Conservation (phyloP, 2,329 filamentous ascomycete species). For the Xylaria sp. region DNA sequence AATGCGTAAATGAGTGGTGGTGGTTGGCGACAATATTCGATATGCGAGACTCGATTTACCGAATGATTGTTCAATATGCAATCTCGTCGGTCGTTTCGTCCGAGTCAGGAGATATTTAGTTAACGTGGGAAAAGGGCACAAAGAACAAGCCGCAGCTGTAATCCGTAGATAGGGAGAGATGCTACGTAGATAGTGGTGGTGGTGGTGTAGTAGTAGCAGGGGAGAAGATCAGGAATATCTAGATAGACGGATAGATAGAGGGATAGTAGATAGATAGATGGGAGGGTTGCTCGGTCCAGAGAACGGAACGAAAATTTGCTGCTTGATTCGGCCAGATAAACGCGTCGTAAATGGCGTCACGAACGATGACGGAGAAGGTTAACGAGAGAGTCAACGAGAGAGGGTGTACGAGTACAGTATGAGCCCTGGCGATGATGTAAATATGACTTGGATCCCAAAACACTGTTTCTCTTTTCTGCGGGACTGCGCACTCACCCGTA, state of each 20-base stretch:
- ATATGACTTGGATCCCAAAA: constrained; percentile 8
- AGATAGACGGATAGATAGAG: background rate
- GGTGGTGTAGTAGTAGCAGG: background rate
- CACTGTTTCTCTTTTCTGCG: background rate
- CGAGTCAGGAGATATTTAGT: background rate
- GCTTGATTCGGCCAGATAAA: background rate
- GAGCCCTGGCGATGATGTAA: constrained; percentile 15
- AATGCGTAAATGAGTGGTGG: background rate
- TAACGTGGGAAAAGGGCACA: background rate
- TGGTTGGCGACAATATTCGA: background rate
- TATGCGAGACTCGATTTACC: background rate
- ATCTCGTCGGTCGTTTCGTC: background rate
- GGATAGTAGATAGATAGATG: too few relatives aligned
- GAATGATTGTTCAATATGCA: background rate
- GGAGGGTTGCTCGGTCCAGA: too few relatives aligned
- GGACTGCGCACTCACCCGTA: background rate
- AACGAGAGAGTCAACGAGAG: constrained; percentile 2
- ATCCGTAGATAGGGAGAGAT: background rate
- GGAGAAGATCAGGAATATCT: background rate
- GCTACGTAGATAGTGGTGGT: too few relatives aligned
- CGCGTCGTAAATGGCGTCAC: background rate
- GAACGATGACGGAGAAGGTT: constrained; percentile 2
- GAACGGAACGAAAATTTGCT: background rate
- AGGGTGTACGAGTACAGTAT: background rate
- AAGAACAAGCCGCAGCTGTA: background rate